These are phyloP conservation scores for Stephania japonica DNA, from an alignment of 164 flowering plant genomes.

Conservation along the genomic window DNA sequence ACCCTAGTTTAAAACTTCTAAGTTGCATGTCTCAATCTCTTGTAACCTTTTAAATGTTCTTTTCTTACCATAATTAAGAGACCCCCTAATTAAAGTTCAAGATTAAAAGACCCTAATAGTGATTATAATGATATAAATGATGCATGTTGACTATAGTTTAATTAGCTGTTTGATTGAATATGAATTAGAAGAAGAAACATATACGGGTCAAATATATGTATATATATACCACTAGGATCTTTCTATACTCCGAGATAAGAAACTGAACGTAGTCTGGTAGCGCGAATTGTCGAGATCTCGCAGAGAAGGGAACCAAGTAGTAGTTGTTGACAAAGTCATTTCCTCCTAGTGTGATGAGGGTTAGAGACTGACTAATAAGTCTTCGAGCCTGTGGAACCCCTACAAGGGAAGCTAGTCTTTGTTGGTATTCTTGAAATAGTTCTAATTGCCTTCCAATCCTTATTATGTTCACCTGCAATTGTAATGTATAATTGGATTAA, in stretches of 20 bases:
- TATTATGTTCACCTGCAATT: constrained; percentile 52
- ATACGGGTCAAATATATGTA: not conserved
- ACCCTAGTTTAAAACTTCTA: not conserved
- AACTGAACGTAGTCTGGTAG: constrained; percentile 37
- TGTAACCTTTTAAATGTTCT: not conserved
- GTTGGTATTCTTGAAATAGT: constrained; percentile 49
- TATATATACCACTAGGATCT: constrained; percentile 38
- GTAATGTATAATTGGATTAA: not conserved
- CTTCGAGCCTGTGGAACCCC: constrained; percentile 29
- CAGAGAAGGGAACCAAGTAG: constrained; percentile 44
- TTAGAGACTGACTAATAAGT: constrained; percentile 51
- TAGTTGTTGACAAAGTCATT: constrained; percentile 90
- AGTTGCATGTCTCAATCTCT: not conserved
- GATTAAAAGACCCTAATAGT: no score
- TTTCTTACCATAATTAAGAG: not conserved
- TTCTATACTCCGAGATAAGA: constrained; percentile 51
- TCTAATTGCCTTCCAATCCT: constrained; percentile 40
- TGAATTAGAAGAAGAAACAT: not conserved
- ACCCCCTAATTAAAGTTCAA: not conserved
- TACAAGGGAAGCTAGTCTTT: constrained; percentile 30
- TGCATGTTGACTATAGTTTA: no score
- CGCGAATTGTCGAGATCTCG: constrained; percentile 46
- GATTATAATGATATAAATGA: no score
- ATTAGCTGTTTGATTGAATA: no score
- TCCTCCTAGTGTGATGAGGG: constrained; percentile 63